Percentiles rank a stretch among this genome's conserved stretches.
phyloP scores from a whole-genome alignment of 495 filamentous ascomycete genomes.

The Neurospora tetraspora region DNA sequence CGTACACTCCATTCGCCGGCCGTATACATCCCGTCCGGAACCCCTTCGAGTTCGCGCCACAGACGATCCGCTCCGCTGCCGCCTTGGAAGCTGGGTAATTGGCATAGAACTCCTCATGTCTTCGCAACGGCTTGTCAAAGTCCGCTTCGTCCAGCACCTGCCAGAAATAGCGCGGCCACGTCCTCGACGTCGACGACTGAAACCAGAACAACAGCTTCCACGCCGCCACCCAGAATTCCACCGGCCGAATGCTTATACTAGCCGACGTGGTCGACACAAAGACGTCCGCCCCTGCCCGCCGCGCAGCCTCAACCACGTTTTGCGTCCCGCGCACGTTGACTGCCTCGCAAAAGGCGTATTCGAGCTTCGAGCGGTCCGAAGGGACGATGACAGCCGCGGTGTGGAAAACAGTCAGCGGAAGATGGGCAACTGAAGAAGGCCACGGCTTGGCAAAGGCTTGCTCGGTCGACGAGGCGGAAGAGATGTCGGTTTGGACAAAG shows the following conservation, averaged over 20 bases:
- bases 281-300: constrained; percentile 38
- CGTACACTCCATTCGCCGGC: constrained; percentile 50
- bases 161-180: constrained; percentile 26
- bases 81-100: constrained; percentile 49
- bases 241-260: too few relatives aligned
- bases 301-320: constrained; percentile 45
- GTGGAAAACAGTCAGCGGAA: constrained; percentile 37
- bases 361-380: constrained; percentile 29
- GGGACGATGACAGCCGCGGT: constrained; percentile 19
- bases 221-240: too few relatives aligned
- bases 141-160: constrained; percentile 40
- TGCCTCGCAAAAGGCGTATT: constrained; percentile 27
- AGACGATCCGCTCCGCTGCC: constrained; percentile 42
- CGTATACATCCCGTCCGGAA: constrained; percentile 49
- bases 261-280: constrained; percentile 36
- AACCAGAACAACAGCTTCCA: too few relatives aligned
- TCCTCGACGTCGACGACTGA: too few relatives aligned
- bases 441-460: constrained; percentile 30
- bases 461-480: constrained; percentile 22
- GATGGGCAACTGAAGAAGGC: constrained; percentile 15
- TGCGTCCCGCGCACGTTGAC: constrained; percentile 51
- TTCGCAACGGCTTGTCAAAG: constrained; percentile 28
- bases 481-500: constrained; percentile 34
- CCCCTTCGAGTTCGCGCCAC: constrained; percentile 29
- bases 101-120: constrained; percentile 43